Evolutionary conservation across 2,329 filamentous ascomycete genomes (phyloP), one percentile per base, ranked within the genome.

Genomic region (Colletotrichum sp.): DNA sequence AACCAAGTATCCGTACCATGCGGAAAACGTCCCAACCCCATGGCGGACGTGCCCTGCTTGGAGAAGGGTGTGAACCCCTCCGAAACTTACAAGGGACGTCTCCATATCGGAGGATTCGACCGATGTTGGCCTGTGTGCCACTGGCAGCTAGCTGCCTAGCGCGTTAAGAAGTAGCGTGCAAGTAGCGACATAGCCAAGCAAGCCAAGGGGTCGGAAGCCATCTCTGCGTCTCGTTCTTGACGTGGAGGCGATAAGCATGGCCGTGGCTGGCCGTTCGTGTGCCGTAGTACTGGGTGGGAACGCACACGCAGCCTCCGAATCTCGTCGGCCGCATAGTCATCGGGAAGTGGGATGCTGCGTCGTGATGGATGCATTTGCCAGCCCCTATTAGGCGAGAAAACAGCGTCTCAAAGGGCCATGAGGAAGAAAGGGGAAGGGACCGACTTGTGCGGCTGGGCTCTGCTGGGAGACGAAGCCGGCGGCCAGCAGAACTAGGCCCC

Each of bases 11-110:
- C 70, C 65, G 70, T 55, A 43, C 65, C 57, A 59, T 64, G 58
- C 65, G 65, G 70, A 72, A 72, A 58, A 72, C 58, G 66, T 64
- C 58, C 58, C 70, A 72, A 69, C 65, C 58, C 58, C 65, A 72
- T 72, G 69, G 65, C 43, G 65, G 59, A 64, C 57, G 51, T 16
- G 58, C 47, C 65, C 69, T 72, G 64, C 29, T 55, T 38, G 27
- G 24, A 63, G 69, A 33, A 58, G 34, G 34, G 65, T 58, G 59
- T 64, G 70, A 34, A 36, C 65, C 47, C 43, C 36, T 64, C 70
- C 66, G 31, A 63, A 58, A 24, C 27, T 59, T 66, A 69, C 65
- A 58, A 64, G 65, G 58, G 57, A 72, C 54, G 34, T 63, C 43
- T 69, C 58, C 58, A 63, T 65, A 73, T 57, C 67, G 38, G 59